Evolutionary conservation across 139 green algal species (phyloP).

Genomic region (Yamagishiella unicocca): DNA sequence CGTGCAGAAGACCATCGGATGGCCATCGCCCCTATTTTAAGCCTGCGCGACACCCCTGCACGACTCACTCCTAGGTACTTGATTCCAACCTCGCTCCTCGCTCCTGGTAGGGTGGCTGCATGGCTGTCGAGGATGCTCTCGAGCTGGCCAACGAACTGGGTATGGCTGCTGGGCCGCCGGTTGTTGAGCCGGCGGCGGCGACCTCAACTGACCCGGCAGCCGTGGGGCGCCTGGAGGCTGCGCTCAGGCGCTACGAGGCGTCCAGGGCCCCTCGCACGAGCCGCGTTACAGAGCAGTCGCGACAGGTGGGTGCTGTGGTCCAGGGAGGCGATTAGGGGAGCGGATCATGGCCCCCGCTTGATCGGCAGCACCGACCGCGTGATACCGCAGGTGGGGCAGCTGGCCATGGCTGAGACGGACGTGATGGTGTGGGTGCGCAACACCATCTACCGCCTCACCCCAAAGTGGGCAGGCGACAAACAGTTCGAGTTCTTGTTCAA

Average conservation of each 20-base stretch:
- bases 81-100: too few relatives aligned
- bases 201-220: not conserved
- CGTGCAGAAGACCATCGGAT: too few relatives aligned
- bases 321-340: too few relatives aligned
- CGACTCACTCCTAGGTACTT: too few relatives aligned
- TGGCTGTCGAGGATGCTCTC: constrained; percentile 86
- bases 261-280: constrained; percentile 1
- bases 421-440: constrained; percentile 2
- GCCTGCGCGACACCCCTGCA: too few relatives aligned
- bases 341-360: too few relatives aligned
- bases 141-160: constrained; percentile 70
- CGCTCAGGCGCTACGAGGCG: constrained; percentile 29
- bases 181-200: constrained; percentile 48
- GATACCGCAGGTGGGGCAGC: constrained; percentile 5
- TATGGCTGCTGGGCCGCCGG: constrained; percentile 54
- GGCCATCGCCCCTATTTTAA: too few relatives aligned
- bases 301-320: not conserved
- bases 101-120: constrained; percentile 82
- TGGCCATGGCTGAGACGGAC: not conserved
- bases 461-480: constrained; percentile 39
- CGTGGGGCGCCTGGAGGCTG: not conserved
- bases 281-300: constrained; percentile 17
- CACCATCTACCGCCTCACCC: constrained; percentile 38
- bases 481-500: constrained; percentile 45
- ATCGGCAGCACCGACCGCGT: too few relatives aligned